Conservation (phyloP, 176 grass and related monocot species). For the Musa acuminata region DNA sequence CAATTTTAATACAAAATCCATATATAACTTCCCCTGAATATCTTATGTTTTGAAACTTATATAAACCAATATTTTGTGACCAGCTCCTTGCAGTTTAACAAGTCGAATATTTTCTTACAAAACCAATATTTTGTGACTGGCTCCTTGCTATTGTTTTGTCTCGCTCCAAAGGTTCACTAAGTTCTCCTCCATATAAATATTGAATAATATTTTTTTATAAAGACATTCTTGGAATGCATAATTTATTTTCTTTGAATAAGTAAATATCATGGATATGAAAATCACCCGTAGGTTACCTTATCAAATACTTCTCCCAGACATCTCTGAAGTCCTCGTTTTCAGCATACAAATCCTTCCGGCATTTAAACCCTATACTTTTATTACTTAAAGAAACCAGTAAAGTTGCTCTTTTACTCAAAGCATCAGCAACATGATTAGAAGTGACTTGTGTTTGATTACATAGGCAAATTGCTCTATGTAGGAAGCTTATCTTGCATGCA, state of each 20-base stretch:
- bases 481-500: no score
- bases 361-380: neutral
- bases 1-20: neutral
- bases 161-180: neutral
- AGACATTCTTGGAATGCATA: neutral
- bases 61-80: neutral
- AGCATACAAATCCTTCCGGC: neutral
- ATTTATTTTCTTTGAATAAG: neutral
- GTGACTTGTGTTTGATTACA: no score
- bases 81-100: neutral
- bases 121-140: no score
- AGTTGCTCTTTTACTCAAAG: no score
- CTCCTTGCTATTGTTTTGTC: neutral
- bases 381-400: no score
- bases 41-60: neutral
- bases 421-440: no score
- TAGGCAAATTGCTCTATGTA: no score
- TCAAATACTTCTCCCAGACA: neutral
- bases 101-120: neutral
- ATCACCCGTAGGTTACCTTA: no score
- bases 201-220: neutral
- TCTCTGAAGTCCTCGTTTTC: neutral
- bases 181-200: neutral
- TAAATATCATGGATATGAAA: neutral
- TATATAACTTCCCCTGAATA: neutral